These are phyloP conservation scores for Leishmania martiniquensis DNA, from an alignment of 208 protist genomes.

Conservation along the genomic window DNA sequence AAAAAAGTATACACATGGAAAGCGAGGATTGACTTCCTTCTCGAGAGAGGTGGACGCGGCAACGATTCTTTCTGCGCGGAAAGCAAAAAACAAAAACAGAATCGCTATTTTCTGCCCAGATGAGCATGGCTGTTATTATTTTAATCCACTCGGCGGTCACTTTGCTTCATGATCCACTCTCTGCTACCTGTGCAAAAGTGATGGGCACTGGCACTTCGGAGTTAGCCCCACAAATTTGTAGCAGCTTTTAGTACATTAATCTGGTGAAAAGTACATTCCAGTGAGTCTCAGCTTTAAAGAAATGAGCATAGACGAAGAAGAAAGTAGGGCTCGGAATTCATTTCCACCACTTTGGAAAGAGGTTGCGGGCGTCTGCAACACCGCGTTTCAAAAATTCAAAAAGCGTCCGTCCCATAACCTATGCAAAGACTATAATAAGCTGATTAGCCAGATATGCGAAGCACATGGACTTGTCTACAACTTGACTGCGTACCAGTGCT, in stretches of 20 bases:
- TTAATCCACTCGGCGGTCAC: not conserved
- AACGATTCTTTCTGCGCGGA: not conserved
- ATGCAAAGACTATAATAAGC: constrained; percentile 43
- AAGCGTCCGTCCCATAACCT: constrained; percentile 34
- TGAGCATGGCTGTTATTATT: not conserved
- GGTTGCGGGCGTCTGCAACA: constrained; percentile 34
- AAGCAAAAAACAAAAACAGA: not conserved
- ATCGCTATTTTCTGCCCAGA: not conserved
- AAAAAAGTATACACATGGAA: not conserved
- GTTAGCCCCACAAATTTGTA: not conserved
- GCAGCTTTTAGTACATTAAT: not conserved
- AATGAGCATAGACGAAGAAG: not conserved
- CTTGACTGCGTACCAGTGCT: constrained; percentile 59
- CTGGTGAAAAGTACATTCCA: not conserved
- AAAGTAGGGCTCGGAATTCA: constrained; percentile 15
- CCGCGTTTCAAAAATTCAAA: constrained; percentile 38
- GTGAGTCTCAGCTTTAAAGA: not conserved
- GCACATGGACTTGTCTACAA: constrained; percentile 58
- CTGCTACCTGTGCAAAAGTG: not conserved
- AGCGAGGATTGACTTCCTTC: not conserved
- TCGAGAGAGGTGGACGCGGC: not conserved
- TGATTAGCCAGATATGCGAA: constrained; percentile 43
- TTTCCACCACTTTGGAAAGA: constrained; percentile 48
- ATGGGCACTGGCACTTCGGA: not conserved
- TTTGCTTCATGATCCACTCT: not conserved